Evolutionary conservation across 2,329 filamentous ascomycete genomes (phyloP).

Genomic region (Talaromyces sp.): DNA sequence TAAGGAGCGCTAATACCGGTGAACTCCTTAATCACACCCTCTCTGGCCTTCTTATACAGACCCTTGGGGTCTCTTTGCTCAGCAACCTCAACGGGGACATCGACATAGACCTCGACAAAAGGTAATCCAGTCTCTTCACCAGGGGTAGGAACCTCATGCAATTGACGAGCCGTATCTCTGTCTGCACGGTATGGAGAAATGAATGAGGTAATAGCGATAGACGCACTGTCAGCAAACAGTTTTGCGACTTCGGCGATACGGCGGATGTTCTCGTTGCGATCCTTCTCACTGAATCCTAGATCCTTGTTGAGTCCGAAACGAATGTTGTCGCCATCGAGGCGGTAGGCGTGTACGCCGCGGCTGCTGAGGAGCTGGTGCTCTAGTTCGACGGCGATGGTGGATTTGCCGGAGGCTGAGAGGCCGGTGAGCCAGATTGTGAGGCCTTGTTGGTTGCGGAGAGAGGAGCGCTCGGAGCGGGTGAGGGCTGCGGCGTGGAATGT

Average conservation of each 20-base stretch:
- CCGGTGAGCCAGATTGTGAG: slow-evolving; percentile 98
- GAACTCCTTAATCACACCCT: slow-evolving; percentile 94
- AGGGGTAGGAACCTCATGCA: slow-evolving; percentile 65
- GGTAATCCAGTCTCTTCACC: slow-evolving; percentile 64
- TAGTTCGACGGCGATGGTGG: slow-evolving; percentile 91
- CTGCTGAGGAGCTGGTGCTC: slow-evolving; percentile 81
- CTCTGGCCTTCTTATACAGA: slow-evolving; percentile 92
- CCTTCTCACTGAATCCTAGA: slow-evolving; percentile 86
- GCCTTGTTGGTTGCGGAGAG: slow-evolving; percentile 72
- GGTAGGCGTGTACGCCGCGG: slow-evolving; percentile 80
- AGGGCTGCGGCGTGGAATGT: slow-evolving; percentile 45
- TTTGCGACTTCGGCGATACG: slow-evolving; percentile 96
- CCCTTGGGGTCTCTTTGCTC: slow-evolving; percentile 97
- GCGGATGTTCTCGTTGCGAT: slow-evolving; percentile 96
- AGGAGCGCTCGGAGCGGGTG: slow-evolving; percentile 41
- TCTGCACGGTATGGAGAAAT: slow-evolving; percentile 93
- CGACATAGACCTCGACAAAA: slow-evolving; percentile 92
- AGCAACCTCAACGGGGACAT: slow-evolving; percentile 85
- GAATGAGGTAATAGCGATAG: slow-evolving; percentile 89
- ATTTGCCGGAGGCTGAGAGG: slow-evolving; percentile 93
- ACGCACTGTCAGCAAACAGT: slow-evolving; percentile 87
- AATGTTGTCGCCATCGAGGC: slow-evolving; percentile 96
- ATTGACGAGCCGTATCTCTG: slow-evolving; percentile 71
- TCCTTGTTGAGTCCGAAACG: slow-evolving; percentile 98
- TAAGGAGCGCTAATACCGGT: slow-evolving; percentile 95